Base-by-base conservation (phyloP, 148 eudicot species). In the Chenopodium album region DNA sequence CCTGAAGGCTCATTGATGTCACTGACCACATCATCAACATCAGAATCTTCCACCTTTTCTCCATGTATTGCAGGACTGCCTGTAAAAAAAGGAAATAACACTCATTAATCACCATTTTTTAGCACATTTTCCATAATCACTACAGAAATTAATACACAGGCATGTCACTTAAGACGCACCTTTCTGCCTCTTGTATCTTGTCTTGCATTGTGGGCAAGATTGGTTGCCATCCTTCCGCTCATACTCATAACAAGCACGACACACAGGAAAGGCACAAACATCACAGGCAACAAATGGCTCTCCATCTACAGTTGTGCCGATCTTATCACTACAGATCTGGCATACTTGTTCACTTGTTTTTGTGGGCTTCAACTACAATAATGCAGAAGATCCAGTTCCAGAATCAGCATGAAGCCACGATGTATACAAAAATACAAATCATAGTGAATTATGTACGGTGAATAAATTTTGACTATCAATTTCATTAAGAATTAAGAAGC, bases 161-260 rank as follows among this genome's bases (percentile, higher is more conserved):
- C 10, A 71, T 23, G 12, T 23, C 72, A 75, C 12, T 23, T 9
- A 9, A 56, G 16, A 71, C 72, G 73, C 68, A 91, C 95, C 97
- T 87, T 89, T 91, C n/a, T 81, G 94, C 74, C 91, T 83, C 87
- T 84, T 91, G 90, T 92, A 92, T 79, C 89, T 88, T 82, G 92
- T 91, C 86, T 92, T 92, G 92, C 97, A 92, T 73, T 91, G 92
- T 32, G 92, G 94, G 79, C 97, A 92, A 74, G 89, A 87, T 71
- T 90, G 92, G 76, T 88, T 92, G 37, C 97, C 97, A 44, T 92
- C 92, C 75, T 90, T 90, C 80, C 97, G 84, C 86, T 92, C 94
- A 73, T 91, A 92, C 76, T 91, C 97, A 73, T 92, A 92, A 80
- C 97, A 92, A 22, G 91, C 89, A 22, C 94, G 87, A 72, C 97